A percentile compares a stretch with the other conserved stretches of the same genome.
These are phyloP conservation scores for Collariella sp. DNA, from an alignment of 495 filamentous ascomycete species.

Conservation along the genomic window DNA sequence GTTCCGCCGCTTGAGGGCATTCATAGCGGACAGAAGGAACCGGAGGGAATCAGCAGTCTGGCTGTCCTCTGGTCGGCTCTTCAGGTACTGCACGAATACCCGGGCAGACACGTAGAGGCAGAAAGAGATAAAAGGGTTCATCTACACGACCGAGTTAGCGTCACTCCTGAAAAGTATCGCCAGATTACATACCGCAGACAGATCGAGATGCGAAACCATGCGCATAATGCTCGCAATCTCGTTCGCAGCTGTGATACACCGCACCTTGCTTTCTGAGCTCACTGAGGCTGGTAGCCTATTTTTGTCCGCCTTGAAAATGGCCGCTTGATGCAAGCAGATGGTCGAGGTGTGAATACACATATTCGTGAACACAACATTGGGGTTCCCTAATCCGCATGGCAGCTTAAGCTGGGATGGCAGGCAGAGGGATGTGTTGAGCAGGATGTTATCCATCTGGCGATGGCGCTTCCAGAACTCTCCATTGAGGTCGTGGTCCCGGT, in stretches of 20 bases:
- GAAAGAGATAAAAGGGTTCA: conserved; percentile 95
- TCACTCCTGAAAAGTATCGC: neutral
- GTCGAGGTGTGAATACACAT: conserved; percentile 96
- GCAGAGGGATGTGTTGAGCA: conserved; percentile 75
- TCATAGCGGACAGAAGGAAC: conserved; percentile 84
- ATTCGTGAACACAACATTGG: conserved; percentile 90
- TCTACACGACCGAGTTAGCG: conserved; percentile 41
- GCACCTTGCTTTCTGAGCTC: conserved; percentile 77
- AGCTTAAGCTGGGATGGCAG: conserved; percentile 78
- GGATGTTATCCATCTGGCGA: conserved; percentile 76
- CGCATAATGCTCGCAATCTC: conserved; percentile 97
- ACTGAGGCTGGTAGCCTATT: conserved; percentile 70
- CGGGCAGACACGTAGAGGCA: conserved; percentile 90
- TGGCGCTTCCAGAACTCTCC: conserved; percentile 97
- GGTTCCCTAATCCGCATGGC: conserved; percentile 62
- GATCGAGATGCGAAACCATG: conserved; percentile 83
- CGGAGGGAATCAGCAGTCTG: conserved; percentile 75
- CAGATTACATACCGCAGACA: conserved; percentile 58
- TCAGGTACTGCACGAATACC: conserved; percentile 93
- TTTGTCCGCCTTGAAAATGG: conserved; percentile 94
- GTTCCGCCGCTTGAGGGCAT: conserved; percentile 77
- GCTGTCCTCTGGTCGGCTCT: conserved; percentile 75
- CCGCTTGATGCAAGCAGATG: conserved; percentile 95
- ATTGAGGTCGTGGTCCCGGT: conserved; percentile 80
- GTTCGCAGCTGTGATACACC: conserved; percentile 87